phyloP scores from a whole-genome alignment of 2,329 filamentous ascomycete species.

The Thielaviopsis ethacetica region DNA sequence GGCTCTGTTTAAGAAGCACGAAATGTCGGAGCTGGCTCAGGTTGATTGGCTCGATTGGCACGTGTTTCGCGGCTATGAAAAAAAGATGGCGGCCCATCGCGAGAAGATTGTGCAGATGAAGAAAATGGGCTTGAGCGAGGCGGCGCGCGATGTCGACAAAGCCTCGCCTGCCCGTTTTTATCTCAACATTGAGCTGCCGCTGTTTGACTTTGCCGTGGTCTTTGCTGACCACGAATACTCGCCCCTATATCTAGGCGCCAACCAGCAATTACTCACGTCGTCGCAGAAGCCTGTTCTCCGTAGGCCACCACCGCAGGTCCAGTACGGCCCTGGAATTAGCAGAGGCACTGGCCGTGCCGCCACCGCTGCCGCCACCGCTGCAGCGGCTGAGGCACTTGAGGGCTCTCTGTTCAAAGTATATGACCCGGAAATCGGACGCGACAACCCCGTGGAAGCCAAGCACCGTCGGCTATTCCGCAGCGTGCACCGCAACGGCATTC shows the following conservation, averaged over 20 bases:
- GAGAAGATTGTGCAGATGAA: slow-evolving; percentile 18
- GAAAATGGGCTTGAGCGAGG: slow-evolving; percentile 18
- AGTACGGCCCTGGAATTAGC: slow-evolving; percentile 79
- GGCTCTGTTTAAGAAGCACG: slow-evolving; percentile 86
- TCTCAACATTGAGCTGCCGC: slow-evolving; percentile 78
- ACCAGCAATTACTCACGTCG: slow-evolving; percentile 25
- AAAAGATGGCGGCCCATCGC: slow-evolving; percentile 28
- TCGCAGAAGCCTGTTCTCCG: slow-evolving; percentile 32
- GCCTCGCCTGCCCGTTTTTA: slow-evolving; percentile 40
- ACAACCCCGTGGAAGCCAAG: slow-evolving; percentile 91
- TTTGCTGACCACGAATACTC: slow-evolving; percentile 91
- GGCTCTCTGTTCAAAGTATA: slow-evolving; percentile 69
- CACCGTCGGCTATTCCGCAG: slow-evolving; percentile 83
- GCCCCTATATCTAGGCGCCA: slow-evolving; percentile 36
- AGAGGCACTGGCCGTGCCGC: slow-evolving; percentile 16
- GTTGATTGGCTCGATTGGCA: slow-evolving; percentile 93
- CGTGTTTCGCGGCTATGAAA: slow-evolving; percentile 81
- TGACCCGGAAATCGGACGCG: slow-evolving; percentile 76
- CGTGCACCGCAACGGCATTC: slow-evolving; percentile 73
- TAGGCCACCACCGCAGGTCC: slow-evolving; percentile 74
- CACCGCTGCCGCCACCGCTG: background rate
- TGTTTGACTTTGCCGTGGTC: slow-evolving; percentile 90
- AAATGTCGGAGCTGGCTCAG: slow-evolving; percentile 87
- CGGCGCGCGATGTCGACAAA: slow-evolving; percentile 16
- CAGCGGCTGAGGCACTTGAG: slow-evolving; percentile 18